Conservation (phyloP, 2,329 filamentous ascomycete genomes). For the Diaporthe australafricana region DNA sequence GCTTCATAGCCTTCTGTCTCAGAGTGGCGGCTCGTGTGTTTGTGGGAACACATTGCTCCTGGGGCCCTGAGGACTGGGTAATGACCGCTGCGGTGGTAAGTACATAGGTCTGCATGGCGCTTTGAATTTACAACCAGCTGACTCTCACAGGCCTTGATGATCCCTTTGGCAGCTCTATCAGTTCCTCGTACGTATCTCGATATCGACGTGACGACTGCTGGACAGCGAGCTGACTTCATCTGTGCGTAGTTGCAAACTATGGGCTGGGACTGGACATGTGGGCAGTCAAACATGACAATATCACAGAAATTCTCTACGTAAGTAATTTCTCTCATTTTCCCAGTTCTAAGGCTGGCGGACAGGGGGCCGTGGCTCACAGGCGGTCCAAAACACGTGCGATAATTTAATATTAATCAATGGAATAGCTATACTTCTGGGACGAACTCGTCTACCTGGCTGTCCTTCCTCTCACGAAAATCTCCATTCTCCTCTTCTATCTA, state of each 20-base stretch:
- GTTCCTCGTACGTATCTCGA: constrained; percentile 42
- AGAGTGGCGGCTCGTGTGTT: constrained; percentile 45
- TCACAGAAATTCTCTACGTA: constrained; percentile 54
- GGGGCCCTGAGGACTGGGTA: constrained; percentile 47
- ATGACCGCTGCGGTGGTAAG: constrained; percentile 45
- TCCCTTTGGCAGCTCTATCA: constrained; percentile 42
- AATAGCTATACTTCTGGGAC: constrained; percentile 46
- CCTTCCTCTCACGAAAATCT: constrained; percentile 48
- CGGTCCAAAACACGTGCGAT: not conserved
- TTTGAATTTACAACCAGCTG: not conserved
- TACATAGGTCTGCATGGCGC: not conserved
- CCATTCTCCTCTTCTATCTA: constrained; percentile 52
- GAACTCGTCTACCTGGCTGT: constrained; percentile 46
- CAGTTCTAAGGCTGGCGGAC: too few relatives aligned
- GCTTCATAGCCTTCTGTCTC: constrained; percentile 45
- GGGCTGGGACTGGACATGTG: constrained; percentile 59
- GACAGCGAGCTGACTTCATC: not conserved
- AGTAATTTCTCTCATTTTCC: constrained; percentile 16
- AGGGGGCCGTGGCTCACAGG: not conserved
- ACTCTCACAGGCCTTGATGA: constrained; percentile 37
- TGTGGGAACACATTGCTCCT: constrained; percentile 42
- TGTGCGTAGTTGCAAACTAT: constrained; percentile 47
- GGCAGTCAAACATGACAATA: constrained; percentile 54
- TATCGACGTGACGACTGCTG: not conserved
- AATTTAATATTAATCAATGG: not conserved